phyloP scores from a whole-genome alignment of 306 rosid species.

The Alnus rubra region DNA sequence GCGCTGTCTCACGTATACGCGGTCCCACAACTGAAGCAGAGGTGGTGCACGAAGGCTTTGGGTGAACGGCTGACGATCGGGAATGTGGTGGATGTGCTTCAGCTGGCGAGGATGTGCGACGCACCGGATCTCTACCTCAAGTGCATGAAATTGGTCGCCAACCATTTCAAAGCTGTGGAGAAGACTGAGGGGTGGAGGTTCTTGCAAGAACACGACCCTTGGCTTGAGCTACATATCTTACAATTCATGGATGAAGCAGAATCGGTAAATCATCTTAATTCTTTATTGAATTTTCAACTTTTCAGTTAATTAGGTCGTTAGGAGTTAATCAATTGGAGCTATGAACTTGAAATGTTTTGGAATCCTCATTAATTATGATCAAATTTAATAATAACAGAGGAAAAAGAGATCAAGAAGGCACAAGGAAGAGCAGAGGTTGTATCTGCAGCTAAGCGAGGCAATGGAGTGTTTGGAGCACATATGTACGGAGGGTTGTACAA shows the following conservation, averaged over 20 bases:
- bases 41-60: constrained; percentile 63
- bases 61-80: constrained; percentile 57
- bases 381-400: constrained; percentile 50
- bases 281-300: background rate
- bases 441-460: constrained; percentile 74
- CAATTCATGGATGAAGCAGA: constrained; percentile 84
- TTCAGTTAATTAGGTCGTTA: too few relatives aligned
- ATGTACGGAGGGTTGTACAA: constrained; percentile 80
- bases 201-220: constrained; percentile 70
- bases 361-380: background rate
- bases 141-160: constrained; percentile 63
- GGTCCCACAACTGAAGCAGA: constrained; percentile 78
- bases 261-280: constrained; percentile 37
- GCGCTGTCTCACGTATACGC: constrained; percentile 82
- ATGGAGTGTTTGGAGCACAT: constrained; percentile 97
- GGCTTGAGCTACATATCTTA: constrained; percentile 79
- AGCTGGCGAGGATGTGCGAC: constrained; percentile 84
- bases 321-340: too few relatives aligned
- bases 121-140: constrained; percentile 86
- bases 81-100: constrained; percentile 83
- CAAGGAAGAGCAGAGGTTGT: constrained; percentile 59
- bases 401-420: constrained; percentile 55
- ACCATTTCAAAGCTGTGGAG: constrained; percentile 69
- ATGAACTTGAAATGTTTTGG: too few relatives aligned
- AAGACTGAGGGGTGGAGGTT: constrained; percentile 86